These are phyloP conservation scores for Trichoderma arundinaceum DNA, from an alignment of 2,329 filamentous ascomycete species.

Conservation along the genomic window DNA sequence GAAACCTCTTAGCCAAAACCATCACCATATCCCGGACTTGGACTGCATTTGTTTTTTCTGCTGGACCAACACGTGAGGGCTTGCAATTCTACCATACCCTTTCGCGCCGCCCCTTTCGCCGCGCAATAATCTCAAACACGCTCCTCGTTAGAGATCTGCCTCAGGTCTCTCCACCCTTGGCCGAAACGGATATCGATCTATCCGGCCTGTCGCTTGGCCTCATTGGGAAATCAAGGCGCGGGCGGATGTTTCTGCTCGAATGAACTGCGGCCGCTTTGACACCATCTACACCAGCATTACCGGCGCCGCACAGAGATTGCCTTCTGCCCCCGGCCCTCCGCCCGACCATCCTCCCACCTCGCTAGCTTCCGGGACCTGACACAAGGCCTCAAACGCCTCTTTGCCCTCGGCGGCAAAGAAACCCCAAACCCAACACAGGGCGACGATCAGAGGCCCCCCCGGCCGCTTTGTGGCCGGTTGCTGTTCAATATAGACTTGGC, in stretches of 20 bases:
- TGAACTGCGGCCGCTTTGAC: neutral
- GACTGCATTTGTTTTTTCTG: neutral
- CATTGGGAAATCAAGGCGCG: too few species aligned
- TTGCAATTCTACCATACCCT: too few species aligned
- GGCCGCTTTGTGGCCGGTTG: conserved; percentile 26
- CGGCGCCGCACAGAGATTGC: neutral
- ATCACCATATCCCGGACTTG: neutral
- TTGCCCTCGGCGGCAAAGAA: conserved; percentile 32
- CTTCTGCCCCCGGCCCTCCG: conserved; percentile 23
- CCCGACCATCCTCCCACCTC: conserved; percentile 19
- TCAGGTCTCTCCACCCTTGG: conserved; percentile 26
- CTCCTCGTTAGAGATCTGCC: conserved; percentile 23
- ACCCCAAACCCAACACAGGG: neutral
- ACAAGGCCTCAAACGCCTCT: conserved; percentile 32
- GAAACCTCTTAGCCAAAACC: neutral
- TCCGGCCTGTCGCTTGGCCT: conserved; percentile 8
- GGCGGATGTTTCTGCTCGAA: too few species aligned
- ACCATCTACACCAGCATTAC: neutral
- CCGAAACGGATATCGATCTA: conserved; percentile 29
- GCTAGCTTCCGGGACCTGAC: conserved; percentile 33
- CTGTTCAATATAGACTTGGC: conserved; percentile 30
- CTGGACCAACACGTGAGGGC: neutral
- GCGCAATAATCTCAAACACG: conserved; percentile 27
- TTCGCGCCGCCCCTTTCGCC: neutral
- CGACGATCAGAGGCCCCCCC: too few species aligned